phyloP scores from a whole-genome alignment of 306 rosid genomes.

The Cucumis melo region DNA sequence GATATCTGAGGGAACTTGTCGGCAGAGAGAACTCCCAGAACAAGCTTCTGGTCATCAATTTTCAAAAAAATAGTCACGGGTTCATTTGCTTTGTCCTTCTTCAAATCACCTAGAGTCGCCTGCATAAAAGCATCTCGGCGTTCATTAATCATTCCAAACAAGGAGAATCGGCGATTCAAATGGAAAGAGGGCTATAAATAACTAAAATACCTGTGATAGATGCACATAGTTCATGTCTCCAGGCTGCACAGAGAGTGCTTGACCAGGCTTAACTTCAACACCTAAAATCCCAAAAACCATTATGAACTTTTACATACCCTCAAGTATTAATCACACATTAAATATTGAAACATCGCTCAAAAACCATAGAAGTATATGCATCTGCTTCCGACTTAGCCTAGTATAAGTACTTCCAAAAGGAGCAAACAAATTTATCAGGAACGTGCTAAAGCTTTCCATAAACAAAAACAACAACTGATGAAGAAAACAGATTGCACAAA shows the following conservation, averaged over 20 bases:
- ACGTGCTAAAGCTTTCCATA: neutral
- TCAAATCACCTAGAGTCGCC: constrained; percentile 74
- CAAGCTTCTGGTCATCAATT: constrained; percentile 47
- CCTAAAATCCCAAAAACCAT: constrained; percentile 21
- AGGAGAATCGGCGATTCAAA: neutral
- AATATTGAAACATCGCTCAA: neutral
- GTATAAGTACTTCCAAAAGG: neutral
- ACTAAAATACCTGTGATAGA: constrained; percentile 59
- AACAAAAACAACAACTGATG: neutral
- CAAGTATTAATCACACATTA: neutral
- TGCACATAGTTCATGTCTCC: constrained; percentile 25
- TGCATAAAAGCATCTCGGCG: constrained; percentile 1
- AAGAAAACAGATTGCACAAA: too few relatives aligned
- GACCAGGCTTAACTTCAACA: constrained; percentile 82
- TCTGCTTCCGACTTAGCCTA: neutral
- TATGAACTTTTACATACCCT: neutral
- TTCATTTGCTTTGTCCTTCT: constrained; percentile 44
- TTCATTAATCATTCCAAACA: neutral
- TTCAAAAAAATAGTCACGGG: constrained; percentile 30
- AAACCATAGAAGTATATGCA: neutral
- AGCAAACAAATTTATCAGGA: neutral
- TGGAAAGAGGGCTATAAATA: neutral
- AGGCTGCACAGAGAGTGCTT: constrained; percentile 35
- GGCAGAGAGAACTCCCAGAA: constrained; percentile 46
- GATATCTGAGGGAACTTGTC: constrained; percentile 62